phyloP scores from a whole-genome alignment of 208 protist genomes.

The Acanthamoeba rhysodes region DNA sequence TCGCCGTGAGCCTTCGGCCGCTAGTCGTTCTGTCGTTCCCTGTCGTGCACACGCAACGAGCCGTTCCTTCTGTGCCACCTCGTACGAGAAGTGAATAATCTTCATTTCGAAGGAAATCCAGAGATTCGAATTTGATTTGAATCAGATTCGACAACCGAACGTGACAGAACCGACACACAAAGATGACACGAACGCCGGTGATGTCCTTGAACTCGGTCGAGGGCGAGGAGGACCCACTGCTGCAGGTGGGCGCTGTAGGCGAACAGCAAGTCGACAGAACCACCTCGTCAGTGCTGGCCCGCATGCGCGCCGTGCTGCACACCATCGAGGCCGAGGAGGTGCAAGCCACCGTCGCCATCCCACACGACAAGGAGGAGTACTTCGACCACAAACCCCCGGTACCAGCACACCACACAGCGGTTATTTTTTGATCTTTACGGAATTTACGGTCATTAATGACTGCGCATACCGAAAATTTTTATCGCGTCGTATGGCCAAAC shows the following conservation, averaged over 20 bases:
- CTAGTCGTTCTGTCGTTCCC: too few relatives aligned
- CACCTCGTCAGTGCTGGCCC: background rate
- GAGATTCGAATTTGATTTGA: background rate
- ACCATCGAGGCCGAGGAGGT: background rate
- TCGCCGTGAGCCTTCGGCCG: background rate
- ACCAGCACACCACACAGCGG: background rate
- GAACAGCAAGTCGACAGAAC: background rate
- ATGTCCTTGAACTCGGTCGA: background rate
- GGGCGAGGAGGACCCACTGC: slow-evolving; percentile 22
- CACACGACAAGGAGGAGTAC: background rate
- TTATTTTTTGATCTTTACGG: background rate
- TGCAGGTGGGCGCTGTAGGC: background rate
- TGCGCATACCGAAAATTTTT: background rate
- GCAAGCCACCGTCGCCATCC: slow-evolving; percentile 22
- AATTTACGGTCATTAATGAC: background rate
- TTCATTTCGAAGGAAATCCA: background rate
- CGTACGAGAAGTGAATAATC: background rate
- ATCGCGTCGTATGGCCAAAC: background rate
- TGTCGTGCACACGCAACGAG: too few relatives aligned
- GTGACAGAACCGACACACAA: background rate
- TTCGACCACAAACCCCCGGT: slow-evolving; percentile 19
- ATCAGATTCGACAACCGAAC: background rate
- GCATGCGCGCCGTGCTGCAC: background rate
- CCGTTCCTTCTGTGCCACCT: too few relatives aligned
- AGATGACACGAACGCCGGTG: slow-evolving; percentile 1